Evolutionary conservation across 805 yeast species (phyloP), one percentile per base, ranked within the genome.

Genomic region (Isabelozyma pseudorhagii): DNA sequence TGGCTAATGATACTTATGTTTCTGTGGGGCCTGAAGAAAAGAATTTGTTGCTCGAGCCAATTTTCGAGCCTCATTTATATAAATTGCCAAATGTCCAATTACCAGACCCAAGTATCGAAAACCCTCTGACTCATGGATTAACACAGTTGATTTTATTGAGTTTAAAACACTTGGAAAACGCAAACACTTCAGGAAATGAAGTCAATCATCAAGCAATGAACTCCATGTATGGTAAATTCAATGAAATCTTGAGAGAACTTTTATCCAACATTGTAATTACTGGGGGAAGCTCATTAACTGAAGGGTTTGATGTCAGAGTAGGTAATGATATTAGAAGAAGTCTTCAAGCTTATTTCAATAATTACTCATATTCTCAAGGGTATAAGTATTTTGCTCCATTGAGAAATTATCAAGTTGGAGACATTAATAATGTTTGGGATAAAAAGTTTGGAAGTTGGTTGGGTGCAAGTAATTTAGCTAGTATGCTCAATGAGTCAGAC

Each of bases 391-490:
- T 58, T 46, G 54, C 58, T 13, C 61, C 62, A 13, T 55, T 63
- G 48, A 60, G 62, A 27, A 63, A 62, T 48, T 57, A 61, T 45
- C 61, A 54, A 25, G 49, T 60, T 17, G 65, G 66, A 36, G 72
- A 67, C 44, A 52, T 63, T 36, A 62, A 63, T 51, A 74, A 71
- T 29, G 55, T 60, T 14, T 71, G 75, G 58, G 90, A 85, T 52
- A 75, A 84, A 53, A 80, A 75, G 53, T 79, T 74, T 54, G 81
- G 85, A 45, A 73, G 79, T 21, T 85, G 91, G 91, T 68, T 84
- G 29, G 91, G 91, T n/a, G 89, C 90, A 0, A 79, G 84, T 49
- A 83, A 83, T 53, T 74, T 85, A 55, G 83, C 87, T 11, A 77
- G 80, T 42, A 76, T 82, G 74, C 80, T 85, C 45, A 84, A 82